Conservation (phyloP, 257 asterid genomes). For the Lycium barbarum region DNA sequence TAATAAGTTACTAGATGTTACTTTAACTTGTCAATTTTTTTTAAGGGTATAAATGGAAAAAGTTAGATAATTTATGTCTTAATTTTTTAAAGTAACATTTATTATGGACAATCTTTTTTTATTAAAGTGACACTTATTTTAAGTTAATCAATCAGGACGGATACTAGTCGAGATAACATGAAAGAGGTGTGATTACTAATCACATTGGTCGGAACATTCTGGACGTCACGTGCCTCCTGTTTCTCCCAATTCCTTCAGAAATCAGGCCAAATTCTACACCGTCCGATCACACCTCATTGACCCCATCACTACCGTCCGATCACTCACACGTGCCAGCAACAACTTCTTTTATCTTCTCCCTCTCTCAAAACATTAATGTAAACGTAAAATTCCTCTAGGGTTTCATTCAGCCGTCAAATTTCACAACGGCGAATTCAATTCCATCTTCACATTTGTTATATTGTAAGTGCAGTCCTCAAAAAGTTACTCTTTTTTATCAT, state of each 20-base stretch:
- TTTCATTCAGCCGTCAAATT: slow-evolving; percentile 1
- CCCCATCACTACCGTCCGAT: not conserved
- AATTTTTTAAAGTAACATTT: too few species aligned
- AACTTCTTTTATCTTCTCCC: not conserved
- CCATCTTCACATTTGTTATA: not conserved
- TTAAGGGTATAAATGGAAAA: too few species aligned
- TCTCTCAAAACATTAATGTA: not conserved
- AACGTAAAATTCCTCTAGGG: not conserved
- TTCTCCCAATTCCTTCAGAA: not conserved
- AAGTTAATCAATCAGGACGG: too few species aligned
- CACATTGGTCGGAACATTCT: not conserved
- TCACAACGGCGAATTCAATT: not conserved
- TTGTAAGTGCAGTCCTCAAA: not conserved
- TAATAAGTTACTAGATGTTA: too few species aligned
- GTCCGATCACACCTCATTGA: not conserved
- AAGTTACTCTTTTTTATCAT: not conserved
- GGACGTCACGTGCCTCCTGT: not conserved
- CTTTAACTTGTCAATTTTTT: too few species aligned
- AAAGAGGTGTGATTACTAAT: too few species aligned
- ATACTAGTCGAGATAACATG: too few species aligned
- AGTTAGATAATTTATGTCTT: too few species aligned
- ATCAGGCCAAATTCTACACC: not conserved
- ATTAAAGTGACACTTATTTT: too few species aligned
- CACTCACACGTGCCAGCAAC: slow-evolving; percentile 7
- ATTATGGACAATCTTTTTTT: too few species aligned